Base-by-base conservation (phyloP, 257 asterid species). In the Solanum bulbocastanum region DNA sequence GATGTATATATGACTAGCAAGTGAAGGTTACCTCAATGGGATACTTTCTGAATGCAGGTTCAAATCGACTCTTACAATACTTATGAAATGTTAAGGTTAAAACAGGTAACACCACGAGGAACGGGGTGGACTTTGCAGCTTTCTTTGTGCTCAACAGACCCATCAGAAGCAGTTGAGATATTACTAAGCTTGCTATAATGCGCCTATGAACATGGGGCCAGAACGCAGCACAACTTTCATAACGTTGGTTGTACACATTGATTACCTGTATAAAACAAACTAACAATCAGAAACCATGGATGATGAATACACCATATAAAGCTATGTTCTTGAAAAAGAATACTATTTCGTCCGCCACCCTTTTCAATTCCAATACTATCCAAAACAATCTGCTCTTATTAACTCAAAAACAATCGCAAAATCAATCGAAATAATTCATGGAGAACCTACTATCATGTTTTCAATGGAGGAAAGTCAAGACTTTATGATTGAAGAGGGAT, bases 161-260 rank as follows among this genome's bases (percentile, higher is more conserved):
- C 89, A 96, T 83, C 44, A 97, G 87, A 42, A 97, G 99, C 87
- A 97, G 93, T 44, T 97, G 99, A 27, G 99, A 97, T 87, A 97
- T 94, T 56, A 96, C 88, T 86, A 97, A 90, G 95, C 98, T 94
- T 39, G 98, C 98, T 81, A 97, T 83, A 71, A 97, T 97, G 8
- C 99, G 98, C 36, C 95, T 93, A 75, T 97, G 99, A 82, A 97
- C 95, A 6, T 95, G 98, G 4, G 99, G 99, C 99, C 99, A 97
- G 75, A 97, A 97, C 9, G 98, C 99, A 74, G 94, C 99, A 81
- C 98, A 97, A 46, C 99, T 97, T 91, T 97, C 99, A 74, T 96
- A 95, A 81, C 89, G 93, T 88, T 97, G 99, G 90, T 95, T 88
- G 86, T 97, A 97, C 88, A 97, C 99, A 58, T 97, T 97, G 37